Conservation (phyloP, 2,329 filamentous ascomycete genomes). For the Gaeumannomyces sp. region DNA sequence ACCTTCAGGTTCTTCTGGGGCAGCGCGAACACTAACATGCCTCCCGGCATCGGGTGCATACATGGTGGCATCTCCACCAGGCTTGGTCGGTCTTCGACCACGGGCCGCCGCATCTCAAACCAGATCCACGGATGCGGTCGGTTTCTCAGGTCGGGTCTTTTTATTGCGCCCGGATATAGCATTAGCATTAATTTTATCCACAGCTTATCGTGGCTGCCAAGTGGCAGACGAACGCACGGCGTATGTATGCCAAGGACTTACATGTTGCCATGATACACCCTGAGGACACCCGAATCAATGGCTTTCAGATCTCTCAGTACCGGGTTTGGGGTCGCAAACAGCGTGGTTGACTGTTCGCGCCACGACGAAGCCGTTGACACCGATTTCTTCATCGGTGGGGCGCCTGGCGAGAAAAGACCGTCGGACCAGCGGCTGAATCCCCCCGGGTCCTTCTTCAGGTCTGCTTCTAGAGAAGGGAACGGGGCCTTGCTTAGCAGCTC, state of each 20-base stretch:
- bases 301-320: neutral
- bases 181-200: neutral
- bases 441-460: neutral
- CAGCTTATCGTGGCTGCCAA: neutral
- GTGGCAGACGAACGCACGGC: neutral
- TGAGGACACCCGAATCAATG: neutral
- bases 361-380: neutral
- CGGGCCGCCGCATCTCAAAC: neutral
- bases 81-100: neutral
- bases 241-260: neutral
- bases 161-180: neutral
- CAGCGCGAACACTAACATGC: neutral
- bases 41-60: neutral
- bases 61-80: neutral
- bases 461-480: neutral
- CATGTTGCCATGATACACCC: neutral
- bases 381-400: neutral
- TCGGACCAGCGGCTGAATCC: neutral
- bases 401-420: neutral
- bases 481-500: neutral
- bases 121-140: neutral
- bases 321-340: neutral
- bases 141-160: neutral
- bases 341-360: neutral
- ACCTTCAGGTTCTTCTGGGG: neutral